A percentile compares a stretch with the other conserved stretches of the same genome.
Evolutionary conservation across 257 asterid species (phyloP).

Genomic region (Solanum virginianum): DNA sequence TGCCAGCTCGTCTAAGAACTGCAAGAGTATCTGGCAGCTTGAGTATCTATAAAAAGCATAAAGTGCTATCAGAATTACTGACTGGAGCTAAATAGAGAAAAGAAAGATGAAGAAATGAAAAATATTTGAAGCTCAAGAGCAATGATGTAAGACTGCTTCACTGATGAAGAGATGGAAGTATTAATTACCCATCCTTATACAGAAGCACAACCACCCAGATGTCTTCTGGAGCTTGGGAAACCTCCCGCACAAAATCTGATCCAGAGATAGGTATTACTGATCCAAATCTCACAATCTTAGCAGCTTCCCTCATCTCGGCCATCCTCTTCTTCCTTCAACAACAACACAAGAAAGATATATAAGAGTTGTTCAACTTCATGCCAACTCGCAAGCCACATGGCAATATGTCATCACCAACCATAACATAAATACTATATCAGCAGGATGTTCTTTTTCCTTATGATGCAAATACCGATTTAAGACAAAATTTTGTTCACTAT

Average conservation of each 20-base stretch:
- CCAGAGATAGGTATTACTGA: conserved; percentile 82
- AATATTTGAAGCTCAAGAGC: background rate
- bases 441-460: background rate
- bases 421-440: background rate
- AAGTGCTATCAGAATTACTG: background rate
- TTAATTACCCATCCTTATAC: conserved; percentile 76
- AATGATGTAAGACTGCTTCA: background rate
- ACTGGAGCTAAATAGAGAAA: background rate
- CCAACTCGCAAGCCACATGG: background rate
- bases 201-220: conserved; percentile 84
- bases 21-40: conserved; percentile 68
- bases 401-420: background rate
- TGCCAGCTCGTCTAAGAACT: conserved; percentile 72
- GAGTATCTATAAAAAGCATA: conserved; percentile 29
- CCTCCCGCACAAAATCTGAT: conserved; percentile 93
- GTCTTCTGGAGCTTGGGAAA: conserved; percentile 90
- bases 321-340: conserved; percentile 71
- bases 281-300: conserved; percentile 73
- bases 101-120: background rate
- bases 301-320: conserved; percentile 76
- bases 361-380: background rate
- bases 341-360: background rate
- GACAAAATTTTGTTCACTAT: background rate
- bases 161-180: background rate
- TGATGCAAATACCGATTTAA: background rate